Percentiles rank a stretch among this genome's conserved stretches.
These are phyloP conservation scores for Teratosphaeria nubilosa DNA, from an alignment of 2,329 filamentous ascomycete species.

Conservation along the genomic window DNA sequence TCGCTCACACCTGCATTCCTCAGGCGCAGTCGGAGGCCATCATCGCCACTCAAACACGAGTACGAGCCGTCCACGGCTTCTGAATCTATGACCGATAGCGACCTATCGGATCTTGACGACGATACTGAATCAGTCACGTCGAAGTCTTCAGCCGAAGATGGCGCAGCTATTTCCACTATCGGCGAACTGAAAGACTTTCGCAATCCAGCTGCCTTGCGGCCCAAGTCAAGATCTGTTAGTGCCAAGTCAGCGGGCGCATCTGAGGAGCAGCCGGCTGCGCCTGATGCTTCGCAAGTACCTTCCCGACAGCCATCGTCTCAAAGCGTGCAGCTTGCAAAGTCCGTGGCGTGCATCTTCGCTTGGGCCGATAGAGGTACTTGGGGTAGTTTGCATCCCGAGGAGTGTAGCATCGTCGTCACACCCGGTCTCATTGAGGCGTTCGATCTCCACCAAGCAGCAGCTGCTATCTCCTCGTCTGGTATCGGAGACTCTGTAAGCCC, in stretches of 20 bases:
- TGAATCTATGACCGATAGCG: conserved; percentile 49
- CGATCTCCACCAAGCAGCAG: conserved; percentile 42
- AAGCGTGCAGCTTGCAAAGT: conserved; percentile 37
- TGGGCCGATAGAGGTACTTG: conserved; percentile 56
- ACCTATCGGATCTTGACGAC: conserved; percentile 43
- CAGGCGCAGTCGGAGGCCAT: conserved; percentile 57
- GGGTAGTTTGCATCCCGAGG: conserved; percentile 51
- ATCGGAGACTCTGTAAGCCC: conserved; percentile 32
- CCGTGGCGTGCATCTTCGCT: conserved; percentile 50
- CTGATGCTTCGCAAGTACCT: conserved; percentile 58
- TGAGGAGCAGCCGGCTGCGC: conserved; percentile 13
- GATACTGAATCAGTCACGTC: conserved; percentile 34
- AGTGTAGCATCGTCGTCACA: conserved; percentile 53
- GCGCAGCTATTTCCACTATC: conserved; percentile 17
- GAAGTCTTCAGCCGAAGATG: conserved; percentile 48
- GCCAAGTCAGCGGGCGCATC: not conserved
- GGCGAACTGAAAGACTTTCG: conserved; percentile 27
- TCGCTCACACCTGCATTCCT: conserved; percentile 28
- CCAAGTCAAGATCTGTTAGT: conserved; percentile 17
- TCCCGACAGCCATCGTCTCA: conserved; percentile 40
- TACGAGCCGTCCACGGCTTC: conserved; percentile 77
- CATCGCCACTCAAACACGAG: conserved; percentile 93
- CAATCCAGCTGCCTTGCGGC: conserved; percentile 19
- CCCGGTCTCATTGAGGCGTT: conserved; percentile 57
- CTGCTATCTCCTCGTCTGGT: conserved; percentile 27